These are phyloP conservation scores for Flaveria robusta DNA, from an alignment of 129 eudicot genomes.

Conservation along the genomic window DNA sequence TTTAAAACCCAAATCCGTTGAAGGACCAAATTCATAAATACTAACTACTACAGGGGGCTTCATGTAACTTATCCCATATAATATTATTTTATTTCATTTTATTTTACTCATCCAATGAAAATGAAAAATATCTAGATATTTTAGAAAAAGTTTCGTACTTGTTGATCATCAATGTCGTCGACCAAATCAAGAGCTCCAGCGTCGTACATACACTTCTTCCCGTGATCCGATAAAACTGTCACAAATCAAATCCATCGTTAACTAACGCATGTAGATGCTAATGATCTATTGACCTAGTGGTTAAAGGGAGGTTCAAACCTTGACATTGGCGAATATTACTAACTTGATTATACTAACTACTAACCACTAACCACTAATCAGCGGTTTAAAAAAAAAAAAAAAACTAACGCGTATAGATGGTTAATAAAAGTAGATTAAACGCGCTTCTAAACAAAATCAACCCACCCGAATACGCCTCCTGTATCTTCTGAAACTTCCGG, in stretches of 20 bases:
- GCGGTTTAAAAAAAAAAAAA: too few species aligned
- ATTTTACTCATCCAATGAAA: too few species aligned
- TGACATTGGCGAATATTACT: too few species aligned
- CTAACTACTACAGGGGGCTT: neutral
- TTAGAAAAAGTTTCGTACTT: slow-evolving; percentile 44
- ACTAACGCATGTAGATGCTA: too few species aligned
- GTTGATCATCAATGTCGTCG: slow-evolving; percentile 68
- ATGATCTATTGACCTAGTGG: too few species aligned
- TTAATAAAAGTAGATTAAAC: too few species aligned
- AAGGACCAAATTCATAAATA: neutral
- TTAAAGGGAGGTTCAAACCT: too few species aligned
- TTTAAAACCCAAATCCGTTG: slow-evolving; percentile 11
- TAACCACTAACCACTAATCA: slow-evolving; percentile 4
- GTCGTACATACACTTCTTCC: slow-evolving; percentile 79
- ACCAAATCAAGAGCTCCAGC: slow-evolving; percentile 72
- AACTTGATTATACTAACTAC: too few species aligned
- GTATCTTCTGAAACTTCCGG: slow-evolving; percentile 74
- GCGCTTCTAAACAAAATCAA: too few species aligned
- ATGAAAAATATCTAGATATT: slow-evolving; percentile 48
- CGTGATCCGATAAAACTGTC: slow-evolving; percentile 74
- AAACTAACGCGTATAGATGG: too few species aligned
- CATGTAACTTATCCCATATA: neutral
- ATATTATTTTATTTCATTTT: too few species aligned
- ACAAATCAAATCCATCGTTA: neutral
- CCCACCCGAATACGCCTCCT: slow-evolving; percentile 89